These are phyloP conservation scores for Sedum album DNA, from an alignment of 164 flowering plant species.

Conservation along the genomic window DNA sequence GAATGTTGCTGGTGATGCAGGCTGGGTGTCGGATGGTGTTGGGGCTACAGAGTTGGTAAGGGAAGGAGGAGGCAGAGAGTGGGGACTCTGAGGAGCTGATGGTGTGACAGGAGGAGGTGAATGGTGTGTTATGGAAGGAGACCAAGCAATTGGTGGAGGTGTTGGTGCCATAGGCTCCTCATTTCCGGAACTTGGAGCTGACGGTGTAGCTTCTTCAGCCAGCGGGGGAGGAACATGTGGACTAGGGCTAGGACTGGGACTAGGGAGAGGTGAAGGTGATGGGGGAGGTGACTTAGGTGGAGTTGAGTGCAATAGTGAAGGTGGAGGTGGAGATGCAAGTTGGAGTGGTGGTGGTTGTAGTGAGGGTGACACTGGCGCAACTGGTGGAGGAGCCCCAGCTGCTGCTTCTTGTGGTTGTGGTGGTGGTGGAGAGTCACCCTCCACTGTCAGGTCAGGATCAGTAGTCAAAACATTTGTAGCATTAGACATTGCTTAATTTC, in stretches of 20 bases:
- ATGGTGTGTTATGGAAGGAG: constrained; percentile 10
- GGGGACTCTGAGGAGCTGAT: background rate
- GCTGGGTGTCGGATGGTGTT: background rate
- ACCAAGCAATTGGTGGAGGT: constrained; percentile 7
- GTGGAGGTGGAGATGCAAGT: constrained; percentile 12
- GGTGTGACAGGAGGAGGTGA: constrained; percentile 12
- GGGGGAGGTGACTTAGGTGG: background rate
- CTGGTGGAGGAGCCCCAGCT: background rate
- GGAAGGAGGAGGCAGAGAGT: constrained; percentile 15
- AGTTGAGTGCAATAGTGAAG: background rate
- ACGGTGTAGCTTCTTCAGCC: constrained; percentile 3
- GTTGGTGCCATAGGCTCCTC: background rate
- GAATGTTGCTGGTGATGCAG: background rate
- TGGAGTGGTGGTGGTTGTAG: background rate
- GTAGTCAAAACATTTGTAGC: background rate
- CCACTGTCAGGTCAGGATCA: background rate
- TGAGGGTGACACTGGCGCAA: background rate
- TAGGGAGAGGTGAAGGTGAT: background rate
- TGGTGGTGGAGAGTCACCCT: background rate
- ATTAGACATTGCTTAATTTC: background rate
- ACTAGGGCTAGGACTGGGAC: constrained; percentile 4
- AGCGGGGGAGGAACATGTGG: constrained; percentile 6
- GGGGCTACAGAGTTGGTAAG: background rate
- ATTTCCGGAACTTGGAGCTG: background rate
- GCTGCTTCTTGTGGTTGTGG: background rate